Conservation (phyloP, 163 green algal genomes). For the Chlorella variabilis region DNA sequence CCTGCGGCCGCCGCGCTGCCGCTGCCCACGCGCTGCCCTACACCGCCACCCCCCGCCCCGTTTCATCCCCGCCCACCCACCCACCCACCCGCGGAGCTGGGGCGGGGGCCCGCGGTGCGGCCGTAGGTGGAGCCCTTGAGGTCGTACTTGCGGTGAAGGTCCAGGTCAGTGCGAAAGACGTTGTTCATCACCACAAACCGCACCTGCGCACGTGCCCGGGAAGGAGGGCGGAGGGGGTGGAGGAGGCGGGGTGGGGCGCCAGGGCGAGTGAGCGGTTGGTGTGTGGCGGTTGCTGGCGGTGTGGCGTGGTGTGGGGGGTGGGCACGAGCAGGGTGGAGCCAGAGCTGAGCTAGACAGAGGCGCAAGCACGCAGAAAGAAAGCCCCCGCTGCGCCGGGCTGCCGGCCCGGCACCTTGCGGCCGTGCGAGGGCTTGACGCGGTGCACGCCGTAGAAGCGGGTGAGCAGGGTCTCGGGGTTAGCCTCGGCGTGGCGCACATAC, state of each 20-base stretch:
- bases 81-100: not conserved
- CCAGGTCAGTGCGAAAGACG: constrained; percentile 90
- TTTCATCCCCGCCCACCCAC: no score
- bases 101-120: constrained; percentile 2
- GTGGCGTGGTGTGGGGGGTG: not conserved
- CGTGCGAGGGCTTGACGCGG: constrained; percentile 46
- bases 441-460: constrained; percentile 55
- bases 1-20: no score
- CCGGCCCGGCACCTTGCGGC: constrained; percentile 62
- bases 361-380: no score
- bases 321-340: not conserved
- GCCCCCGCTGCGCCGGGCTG: no score
- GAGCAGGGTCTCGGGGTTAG: constrained; percentile 43
- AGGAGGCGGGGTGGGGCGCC: not conserved
- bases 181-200: constrained; percentile 99
- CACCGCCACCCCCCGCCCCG: no score
- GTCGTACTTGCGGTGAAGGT: constrained; percentile 89
- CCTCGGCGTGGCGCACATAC: constrained; percentile 39
- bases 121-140: constrained; percentile 87
- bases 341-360: no score
- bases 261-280: no score
- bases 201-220: not conserved
- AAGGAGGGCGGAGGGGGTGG: not conserved
- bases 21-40: no score
- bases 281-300: no score